Percentiles rank a stretch among this genome's conserved stretches.
phyloP scores from a whole-genome alignment of 441 rosid genomes.

The Arabidopsis hybrid region DNA sequence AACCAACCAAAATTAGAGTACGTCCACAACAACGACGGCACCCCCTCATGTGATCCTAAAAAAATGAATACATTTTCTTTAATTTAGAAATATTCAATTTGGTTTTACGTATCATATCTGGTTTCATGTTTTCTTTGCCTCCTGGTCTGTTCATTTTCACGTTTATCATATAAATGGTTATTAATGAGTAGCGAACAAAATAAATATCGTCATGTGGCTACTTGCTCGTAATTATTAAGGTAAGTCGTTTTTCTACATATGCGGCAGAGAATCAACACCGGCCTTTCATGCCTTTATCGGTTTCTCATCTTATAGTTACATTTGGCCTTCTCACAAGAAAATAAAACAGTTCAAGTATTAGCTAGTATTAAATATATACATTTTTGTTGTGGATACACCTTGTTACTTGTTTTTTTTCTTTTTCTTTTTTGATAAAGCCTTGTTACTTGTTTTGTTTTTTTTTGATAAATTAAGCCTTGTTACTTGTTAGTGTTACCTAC shows the following conservation, averaged over 20 bases:
- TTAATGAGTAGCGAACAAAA: conserved; percentile 11
- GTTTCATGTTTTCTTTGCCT: background rate
- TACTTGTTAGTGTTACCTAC: conserved; percentile 25
- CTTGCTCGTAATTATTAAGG: conserved; percentile 20
- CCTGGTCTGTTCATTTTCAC: conserved; percentile 1
- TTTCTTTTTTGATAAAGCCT: background rate
- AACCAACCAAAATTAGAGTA: background rate
- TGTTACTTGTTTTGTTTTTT: background rate
- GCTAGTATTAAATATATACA: background rate
- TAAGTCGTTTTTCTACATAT: conserved; percentile 18
- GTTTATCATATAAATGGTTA: conserved; percentile 20
- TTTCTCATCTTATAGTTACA: conserved; percentile 14
- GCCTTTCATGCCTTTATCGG: conserved; percentile 25
- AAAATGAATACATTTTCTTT: background rate
- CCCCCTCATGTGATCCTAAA: background rate
- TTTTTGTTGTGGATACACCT: background rate
- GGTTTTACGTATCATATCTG: background rate
- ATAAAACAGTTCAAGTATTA: background rate
- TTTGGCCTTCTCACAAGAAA: background rate
- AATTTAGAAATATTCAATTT: background rate
- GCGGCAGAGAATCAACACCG: conserved; percentile 39
- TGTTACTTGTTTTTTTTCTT: background rate
- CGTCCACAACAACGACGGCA: background rate
- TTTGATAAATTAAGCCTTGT: background rate
- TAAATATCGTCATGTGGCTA: conserved; percentile 24